Evolutionary conservation across 1,139 yeast genomes (phyloP).

Genomic region (Geotrichum siamense): DNA sequence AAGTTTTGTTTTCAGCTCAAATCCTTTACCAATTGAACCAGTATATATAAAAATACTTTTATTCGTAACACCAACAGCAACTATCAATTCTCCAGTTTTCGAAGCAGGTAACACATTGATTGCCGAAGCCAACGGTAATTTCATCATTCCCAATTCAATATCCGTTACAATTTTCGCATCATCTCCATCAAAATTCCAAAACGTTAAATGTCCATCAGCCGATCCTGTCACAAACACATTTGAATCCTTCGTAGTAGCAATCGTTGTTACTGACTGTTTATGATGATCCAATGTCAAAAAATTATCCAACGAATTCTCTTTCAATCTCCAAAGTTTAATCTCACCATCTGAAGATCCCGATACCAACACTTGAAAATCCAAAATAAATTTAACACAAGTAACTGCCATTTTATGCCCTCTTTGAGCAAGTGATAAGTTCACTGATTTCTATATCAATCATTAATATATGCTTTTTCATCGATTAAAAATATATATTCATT

Average conservation of each 20-base stretch:
- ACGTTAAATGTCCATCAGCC: slow-evolving; percentile 21
- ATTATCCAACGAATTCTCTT: slow-evolving; percentile 16
- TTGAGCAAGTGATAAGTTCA: slow-evolving; percentile 24
- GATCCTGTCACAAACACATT: slow-evolving; percentile 21
- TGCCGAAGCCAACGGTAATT: slow-evolving; percentile 61
- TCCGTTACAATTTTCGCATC: slow-evolving; percentile 34
- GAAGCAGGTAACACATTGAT: slow-evolving; percentile 17
- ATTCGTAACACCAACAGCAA: slow-evolving; percentile 78
- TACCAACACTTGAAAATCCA: slow-evolving; percentile 40
- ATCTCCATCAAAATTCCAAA: slow-evolving; percentile 37
- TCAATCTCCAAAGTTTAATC: slow-evolving; percentile 53
- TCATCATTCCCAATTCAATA: slow-evolving; percentile 35
- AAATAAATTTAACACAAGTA: slow-evolving; percentile 31
- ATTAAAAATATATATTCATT: not conserved
- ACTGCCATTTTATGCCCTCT: slow-evolving; percentile 32
- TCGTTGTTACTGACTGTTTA: slow-evolving; percentile 41
- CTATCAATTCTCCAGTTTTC: slow-evolving; percentile 32
- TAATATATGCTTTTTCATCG: too few species aligned
- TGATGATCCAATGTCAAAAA: slow-evolving; percentile 28
- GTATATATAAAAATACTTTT: slow-evolving; percentile 48
- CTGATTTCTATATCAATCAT: slow-evolving; percentile 11
- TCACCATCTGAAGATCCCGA: slow-evolving; percentile 61
- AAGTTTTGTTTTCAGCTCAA: slow-evolving; percentile 46
- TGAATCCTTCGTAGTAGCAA: slow-evolving; percentile 33
- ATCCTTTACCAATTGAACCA: slow-evolving; percentile 23